Conservation (phyloP, 352 stramenopile species). For the Pythium sp. region DNA sequence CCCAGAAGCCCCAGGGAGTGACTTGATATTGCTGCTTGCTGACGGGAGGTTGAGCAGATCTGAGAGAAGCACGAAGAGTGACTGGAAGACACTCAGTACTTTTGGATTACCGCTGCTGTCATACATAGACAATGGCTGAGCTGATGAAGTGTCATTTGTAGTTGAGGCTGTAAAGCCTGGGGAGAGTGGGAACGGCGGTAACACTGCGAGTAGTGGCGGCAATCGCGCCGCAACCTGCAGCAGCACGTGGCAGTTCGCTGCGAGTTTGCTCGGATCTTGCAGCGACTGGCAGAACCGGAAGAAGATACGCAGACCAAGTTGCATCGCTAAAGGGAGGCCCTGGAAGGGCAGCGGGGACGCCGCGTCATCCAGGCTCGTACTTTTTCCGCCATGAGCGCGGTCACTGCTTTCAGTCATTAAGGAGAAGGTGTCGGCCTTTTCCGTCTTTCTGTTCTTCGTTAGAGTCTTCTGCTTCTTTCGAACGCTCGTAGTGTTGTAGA, state of each 20-base stretch:
- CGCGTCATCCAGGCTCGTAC: constrained; percentile 5
- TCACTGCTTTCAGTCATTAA: background rate
- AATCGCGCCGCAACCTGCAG: constrained; percentile 50
- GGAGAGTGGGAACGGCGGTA: constrained; percentile 57
- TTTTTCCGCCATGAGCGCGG: background rate
- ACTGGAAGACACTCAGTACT: constrained; percentile 48
- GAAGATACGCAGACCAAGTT: constrained; percentile 69
- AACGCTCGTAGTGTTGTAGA: constrained; percentile 16
- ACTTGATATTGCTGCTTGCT: background rate
- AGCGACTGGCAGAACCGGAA: constrained; percentile 63
- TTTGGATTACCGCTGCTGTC: background rate
- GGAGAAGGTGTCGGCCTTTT: background rate
- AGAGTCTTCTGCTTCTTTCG: background rate
- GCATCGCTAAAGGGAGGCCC: constrained; percentile 38
- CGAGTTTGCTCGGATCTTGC: constrained; percentile 25
- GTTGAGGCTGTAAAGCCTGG: constrained; percentile 29
- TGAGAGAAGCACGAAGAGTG: constrained; percentile 47
- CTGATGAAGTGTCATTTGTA: background rate
- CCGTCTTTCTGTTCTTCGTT: background rate
- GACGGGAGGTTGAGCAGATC: constrained; percentile 27
- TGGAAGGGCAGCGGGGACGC: constrained; percentile 26
- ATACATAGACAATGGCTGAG: background rate
- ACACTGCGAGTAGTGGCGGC: constrained; percentile 46
- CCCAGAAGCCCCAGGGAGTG: background rate
- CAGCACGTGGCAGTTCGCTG: constrained; percentile 31